Evolutionary conservation across 257 asterid genomes (phyloP).

Genomic region (Oldenlandia corymbosa): DNA sequence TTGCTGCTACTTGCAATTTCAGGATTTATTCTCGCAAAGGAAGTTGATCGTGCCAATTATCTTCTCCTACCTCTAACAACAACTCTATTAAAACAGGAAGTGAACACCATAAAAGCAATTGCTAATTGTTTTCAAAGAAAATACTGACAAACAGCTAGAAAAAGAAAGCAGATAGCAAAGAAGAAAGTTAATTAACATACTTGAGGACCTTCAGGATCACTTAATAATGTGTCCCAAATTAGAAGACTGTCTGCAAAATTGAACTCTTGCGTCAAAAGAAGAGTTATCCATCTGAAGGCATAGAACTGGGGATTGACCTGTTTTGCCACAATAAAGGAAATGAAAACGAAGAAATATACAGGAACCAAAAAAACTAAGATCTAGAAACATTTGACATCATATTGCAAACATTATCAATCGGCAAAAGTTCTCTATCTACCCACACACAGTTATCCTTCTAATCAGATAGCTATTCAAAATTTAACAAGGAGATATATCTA

Average conservation of each 20-base stretch:
- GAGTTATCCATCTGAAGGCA: conserved; percentile 99
- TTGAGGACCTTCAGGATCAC: conserved; percentile 98
- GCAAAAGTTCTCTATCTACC: background rate
- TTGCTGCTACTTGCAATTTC: background rate
- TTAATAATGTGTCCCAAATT: conserved; percentile 90
- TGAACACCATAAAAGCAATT: background rate
- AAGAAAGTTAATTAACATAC: conserved; percentile 35
- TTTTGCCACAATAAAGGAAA: conserved; percentile 22
- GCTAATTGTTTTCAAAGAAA: background rate
- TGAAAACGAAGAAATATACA: background rate
- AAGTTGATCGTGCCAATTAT: background rate
- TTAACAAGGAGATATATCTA: too few species aligned
- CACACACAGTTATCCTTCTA: background rate
- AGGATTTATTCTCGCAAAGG: background rate
- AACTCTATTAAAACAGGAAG: background rate
- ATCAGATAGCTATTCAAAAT: background rate
- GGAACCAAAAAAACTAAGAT: background rate
- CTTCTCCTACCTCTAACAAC: background rate
- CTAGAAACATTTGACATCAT: background rate
- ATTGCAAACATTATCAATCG: background rate
- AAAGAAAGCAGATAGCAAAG: conserved; percentile 9
- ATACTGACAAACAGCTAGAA: background rate
- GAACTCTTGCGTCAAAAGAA: conserved; percentile 92
- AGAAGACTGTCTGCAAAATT: conserved; percentile 67
- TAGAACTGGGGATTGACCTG: conserved; percentile 99